Base-by-base conservation (phyloP, 202 grass and related monocot genomes). In the Brachypodium distachyon region DNA sequence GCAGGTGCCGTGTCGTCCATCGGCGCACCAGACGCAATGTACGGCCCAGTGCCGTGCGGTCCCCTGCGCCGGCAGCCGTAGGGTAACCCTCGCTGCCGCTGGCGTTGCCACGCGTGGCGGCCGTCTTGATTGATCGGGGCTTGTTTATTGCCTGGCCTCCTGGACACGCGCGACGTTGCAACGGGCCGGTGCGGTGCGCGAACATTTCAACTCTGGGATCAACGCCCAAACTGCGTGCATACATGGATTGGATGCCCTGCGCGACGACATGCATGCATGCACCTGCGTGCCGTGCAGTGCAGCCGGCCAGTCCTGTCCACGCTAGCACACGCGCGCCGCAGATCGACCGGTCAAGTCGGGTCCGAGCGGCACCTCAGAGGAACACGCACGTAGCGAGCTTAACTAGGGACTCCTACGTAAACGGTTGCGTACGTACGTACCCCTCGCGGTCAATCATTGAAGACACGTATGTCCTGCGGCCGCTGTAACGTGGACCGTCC, bases 381-480 rank as follows among this genome's bases (percentile, higher is more conserved):
- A 25, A n/a, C 69, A 12, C 1, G 49, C 18, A 26, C 58, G 19
- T 33, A 55, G 3, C 13, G 60, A 19, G 41, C 37, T n/a, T 16
- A 65, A 34, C 53, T 56, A 27, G 25, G 61, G n/a, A n/a, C n/a
- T n/a, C n/a, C n/a, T n/a, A n/a, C n/a, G n/a, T n/a, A n/a, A n/a
- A n/a, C n/a, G n/a, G n/a, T n/a, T n/a, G n/a, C n/a, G 61, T 23
- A 25, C 61, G 61, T 41, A 38, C 51, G 51, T 28, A 28, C 9
- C 0, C 9, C 4, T 34, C n/a, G 1, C 14, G 8, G 7, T 32
- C 79, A 83, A 83, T 78, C 85, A 87, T 87, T 17, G 67, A 21
- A 27, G 79, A 67, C 85, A 87, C 74, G 85, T 83, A 87, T 36
- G 73, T 29, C 18, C 73, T 32, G 72, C 55, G 64, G 78, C 28